Percentiles rank a stretch among this genome's conserved stretches.
Evolutionary conservation across 805 yeast species (phyloP).

Genomic region (Ogataea glucozyma): DNA sequence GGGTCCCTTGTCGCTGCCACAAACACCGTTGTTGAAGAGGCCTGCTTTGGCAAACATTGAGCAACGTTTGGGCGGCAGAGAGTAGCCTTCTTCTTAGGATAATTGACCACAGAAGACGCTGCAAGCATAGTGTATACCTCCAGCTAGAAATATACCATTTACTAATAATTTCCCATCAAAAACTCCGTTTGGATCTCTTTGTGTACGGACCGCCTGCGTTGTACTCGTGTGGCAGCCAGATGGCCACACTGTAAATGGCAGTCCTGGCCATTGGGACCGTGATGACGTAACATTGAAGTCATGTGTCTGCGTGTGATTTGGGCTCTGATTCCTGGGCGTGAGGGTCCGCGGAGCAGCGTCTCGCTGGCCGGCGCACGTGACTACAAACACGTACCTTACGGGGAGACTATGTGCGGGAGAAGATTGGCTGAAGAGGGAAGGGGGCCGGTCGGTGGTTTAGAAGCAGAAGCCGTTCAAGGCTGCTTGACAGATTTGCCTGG

Average conservation of each 20-base stretch:
- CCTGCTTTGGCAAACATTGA: conserved; percentile 55
- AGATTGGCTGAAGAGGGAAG: too few species aligned
- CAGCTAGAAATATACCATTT: too few species aligned
- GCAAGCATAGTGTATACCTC: conserved; percentile 51
- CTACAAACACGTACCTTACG: too few species aligned
- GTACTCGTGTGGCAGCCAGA: conserved; percentile 65
- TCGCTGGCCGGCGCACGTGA: too few species aligned
- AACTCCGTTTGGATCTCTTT: too few species aligned
- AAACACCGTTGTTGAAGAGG: conserved; percentile 54
- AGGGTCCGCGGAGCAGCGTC: too few species aligned
- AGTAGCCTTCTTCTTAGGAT: conserved; percentile 56
- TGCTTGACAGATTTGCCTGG: not conserved
- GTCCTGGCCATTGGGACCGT: conserved; percentile 33
- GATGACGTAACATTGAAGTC: conserved; percentile 50
- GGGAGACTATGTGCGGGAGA: too few species aligned
- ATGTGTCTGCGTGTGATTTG: conserved; percentile 33
- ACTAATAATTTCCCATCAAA: too few species aligned
- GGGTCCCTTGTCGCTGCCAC: conserved; percentile 5
- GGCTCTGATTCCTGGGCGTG: too few species aligned
- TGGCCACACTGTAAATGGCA: conserved; percentile 44
- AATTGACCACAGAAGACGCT: conserved; percentile 54
- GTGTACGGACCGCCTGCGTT: conserved; percentile 36
- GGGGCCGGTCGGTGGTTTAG: too few species aligned
- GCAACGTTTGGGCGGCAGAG: conserved; percentile 62
- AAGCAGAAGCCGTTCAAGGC: too few species aligned